These are phyloP conservation scores for Russula earlei DNA, from an alignment of 768 basidiomycete genomes.

Conservation along the genomic window DNA sequence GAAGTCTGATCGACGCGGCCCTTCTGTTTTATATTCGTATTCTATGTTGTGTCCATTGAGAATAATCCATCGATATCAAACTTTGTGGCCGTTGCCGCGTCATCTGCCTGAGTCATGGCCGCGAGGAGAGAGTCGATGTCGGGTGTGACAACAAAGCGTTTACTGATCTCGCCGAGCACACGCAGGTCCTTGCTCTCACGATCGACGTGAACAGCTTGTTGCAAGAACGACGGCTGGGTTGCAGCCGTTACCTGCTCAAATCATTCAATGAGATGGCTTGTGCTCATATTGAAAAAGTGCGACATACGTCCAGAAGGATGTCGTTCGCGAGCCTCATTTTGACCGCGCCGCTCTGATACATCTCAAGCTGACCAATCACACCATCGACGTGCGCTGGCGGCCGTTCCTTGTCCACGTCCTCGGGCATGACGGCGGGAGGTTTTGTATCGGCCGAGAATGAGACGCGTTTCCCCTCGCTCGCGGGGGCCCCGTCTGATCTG, in stretches of 20 bases:
- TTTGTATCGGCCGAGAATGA: conserved; percentile 59
- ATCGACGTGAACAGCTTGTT: conserved; percentile 76
- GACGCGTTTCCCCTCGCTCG: conserved; percentile 38
- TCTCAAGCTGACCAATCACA: conserved; percentile 72
- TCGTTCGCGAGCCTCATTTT: conserved; percentile 79
- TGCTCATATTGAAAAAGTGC: background rate
- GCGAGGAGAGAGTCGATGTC: conserved; percentile 66
- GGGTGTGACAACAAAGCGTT: conserved; percentile 76
- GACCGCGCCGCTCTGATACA: conserved; percentile 76
- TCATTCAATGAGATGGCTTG: too few relatives aligned
- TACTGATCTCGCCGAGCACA: conserved; percentile 81
- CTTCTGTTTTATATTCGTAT: background rate
- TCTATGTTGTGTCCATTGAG: conserved; percentile 40
- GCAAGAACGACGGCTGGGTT: conserved; percentile 79
- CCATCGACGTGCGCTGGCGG: conserved; percentile 45
- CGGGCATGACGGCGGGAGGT: conserved; percentile 30
- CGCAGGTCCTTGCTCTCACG: conserved; percentile 44
- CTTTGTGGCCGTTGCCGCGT: conserved; percentile 21
- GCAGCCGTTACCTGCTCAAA: conserved; percentile 59
- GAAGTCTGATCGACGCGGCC: background rate
- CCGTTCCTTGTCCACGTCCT: conserved; percentile 22
- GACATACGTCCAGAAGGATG: conserved; percentile 72
- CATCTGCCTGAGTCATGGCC: conserved; percentile 51
- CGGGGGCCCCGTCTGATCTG: conserved; percentile 15
- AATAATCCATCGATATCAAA: conserved; percentile 41